Conservation (phyloP, 1,284 basidiomycete species). For the Irpex sp. region DNA sequence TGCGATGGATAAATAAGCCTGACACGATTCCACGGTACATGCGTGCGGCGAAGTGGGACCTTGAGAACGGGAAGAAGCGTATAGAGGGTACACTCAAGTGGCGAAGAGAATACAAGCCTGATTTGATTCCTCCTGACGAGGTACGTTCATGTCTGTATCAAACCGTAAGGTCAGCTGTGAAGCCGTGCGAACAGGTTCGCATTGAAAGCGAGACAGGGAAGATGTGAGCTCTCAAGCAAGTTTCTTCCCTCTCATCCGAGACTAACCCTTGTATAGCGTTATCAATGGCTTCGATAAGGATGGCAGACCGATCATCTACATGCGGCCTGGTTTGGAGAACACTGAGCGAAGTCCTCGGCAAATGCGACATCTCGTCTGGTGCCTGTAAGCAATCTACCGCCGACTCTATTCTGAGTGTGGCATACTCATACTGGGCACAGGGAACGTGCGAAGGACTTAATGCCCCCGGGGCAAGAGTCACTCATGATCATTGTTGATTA, state of each 20-base stretch:
- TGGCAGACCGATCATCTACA: slow-evolving; percentile 79
- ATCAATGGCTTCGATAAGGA: slow-evolving; percentile 82
- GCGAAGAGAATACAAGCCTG: slow-evolving; percentile 79
- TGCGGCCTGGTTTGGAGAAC: slow-evolving; percentile 82
- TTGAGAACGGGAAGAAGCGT: slow-evolving; percentile 72
- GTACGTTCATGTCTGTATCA: slow-evolving; percentile 28
- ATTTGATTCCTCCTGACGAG: slow-evolving; percentile 77
- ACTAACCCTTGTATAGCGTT: slow-evolving; percentile 42
- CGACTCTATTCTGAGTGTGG: neutral
- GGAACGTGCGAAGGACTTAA: slow-evolving; percentile 83
- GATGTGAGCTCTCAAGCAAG: slow-evolving; percentile 53
- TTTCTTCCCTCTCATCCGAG: neutral
- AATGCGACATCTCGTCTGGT: slow-evolving; percentile 80
- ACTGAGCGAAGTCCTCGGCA: slow-evolving; percentile 75
- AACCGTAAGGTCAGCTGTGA: neutral
- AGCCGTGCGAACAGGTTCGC: slow-evolving; percentile 38
- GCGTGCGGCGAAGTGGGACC: slow-evolving; percentile 81
- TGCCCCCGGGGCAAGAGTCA: slow-evolving; percentile 80
- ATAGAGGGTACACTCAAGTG: slow-evolving; percentile 78
- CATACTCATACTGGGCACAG: slow-evolving; percentile 32
- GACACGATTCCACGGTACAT: slow-evolving; percentile 80
- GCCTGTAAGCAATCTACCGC: slow-evolving; percentile 53
- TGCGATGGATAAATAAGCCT: slow-evolving; percentile 67
- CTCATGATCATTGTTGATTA: slow-evolving; percentile 84
- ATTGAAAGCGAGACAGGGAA: slow-evolving; percentile 83